A percentile compares a stretch with the other conserved stretches of the same genome.
Conservation (phyloP, 2,329 filamentous ascomycete species). For the Pseudogymnoascus sp. region DNA sequence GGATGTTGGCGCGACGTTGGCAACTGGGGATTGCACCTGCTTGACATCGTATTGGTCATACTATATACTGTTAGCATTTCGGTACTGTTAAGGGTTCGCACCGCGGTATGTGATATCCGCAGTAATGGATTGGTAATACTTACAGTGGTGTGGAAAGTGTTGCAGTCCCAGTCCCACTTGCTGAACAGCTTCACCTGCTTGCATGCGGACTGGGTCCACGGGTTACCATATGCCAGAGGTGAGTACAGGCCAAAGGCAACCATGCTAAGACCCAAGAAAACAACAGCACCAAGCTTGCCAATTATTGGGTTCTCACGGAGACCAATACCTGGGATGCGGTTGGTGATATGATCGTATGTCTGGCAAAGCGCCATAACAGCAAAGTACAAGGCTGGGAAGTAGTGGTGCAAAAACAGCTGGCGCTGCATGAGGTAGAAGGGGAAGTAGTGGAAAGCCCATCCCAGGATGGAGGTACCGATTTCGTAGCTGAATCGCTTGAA, state of each 20-base stretch:
- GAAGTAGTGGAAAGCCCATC: conserved; percentile 98
- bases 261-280: conserved; percentile 66
- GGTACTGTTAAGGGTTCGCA: neutral
- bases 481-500: conserved; percentile 99
- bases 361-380: conserved; percentile 84
- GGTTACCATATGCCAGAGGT: conserved; percentile 84
- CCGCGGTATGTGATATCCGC: neutral
- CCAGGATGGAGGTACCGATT: conserved; percentile 79
- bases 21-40: conserved; percentile 10
- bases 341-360: conserved; percentile 75
- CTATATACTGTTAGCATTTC: neutral
- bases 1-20: conserved; percentile 16
- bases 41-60: neutral
- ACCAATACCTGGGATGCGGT: conserved; percentile 60
- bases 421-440: conserved; percentile 98
- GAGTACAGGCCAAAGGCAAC: conserved; percentile 77
- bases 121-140: conserved; percentile 36
- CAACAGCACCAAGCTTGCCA: conserved; percentile 63
- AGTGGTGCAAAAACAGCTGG: conserved; percentile 96
- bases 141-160: conserved; percentile 80
- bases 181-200: conserved; percentile 76
- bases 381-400: conserved; percentile 95
- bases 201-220: conserved; percentile 87
- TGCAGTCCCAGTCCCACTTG: conserved; percentile 98
- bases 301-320: conserved; percentile 62